Base-by-base conservation (phyloP, 345 rosid species). In the Bruguiera gymnorhiza region DNA sequence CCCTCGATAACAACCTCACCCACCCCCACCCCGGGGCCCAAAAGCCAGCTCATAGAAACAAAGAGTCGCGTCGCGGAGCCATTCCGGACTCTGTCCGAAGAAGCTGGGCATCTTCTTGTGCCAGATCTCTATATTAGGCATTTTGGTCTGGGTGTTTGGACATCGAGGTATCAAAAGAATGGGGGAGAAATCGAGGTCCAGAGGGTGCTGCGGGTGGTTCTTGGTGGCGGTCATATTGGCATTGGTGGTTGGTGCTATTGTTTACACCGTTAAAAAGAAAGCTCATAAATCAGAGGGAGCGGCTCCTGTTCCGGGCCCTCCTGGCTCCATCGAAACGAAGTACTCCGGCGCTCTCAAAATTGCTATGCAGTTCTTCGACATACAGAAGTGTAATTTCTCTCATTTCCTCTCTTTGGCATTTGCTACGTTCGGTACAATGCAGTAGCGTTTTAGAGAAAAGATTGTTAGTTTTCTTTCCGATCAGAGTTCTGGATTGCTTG, bases 361-460 rank as follows among this genome's bases (percentile, higher is more conserved):
- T 36, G 89, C 99, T 30, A 69, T 87, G 80, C 89, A 95, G 65
- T 95, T 95, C 90, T 83, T 96, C 81, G 96, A 96, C 73, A 75
- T 96, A 43, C 96, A 96, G 73, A 96, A 90, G 86, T 87, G 98
- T 96, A 82, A 23, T 13, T 5, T 13, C 8, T 8, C 39, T 59
- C 9, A 11, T 10, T 30, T 50, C 20, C 46, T 27, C 30, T 30
- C 2, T 55, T 59, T 56, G 16, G 15, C 6, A 0, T 67, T 37
- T 19, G 23, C 63, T 54, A 5, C 6, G 56, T 19, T 7, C 32
- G 67, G 48, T 18, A 13, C 50, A 43, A 13, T 43, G 50, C 50
- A 13, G 4, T 3, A 13, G 1, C 19, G 5, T 13, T 43, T 9
- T 3, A 43, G 3, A 3, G 0, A 3, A 15, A 43, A 43, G 19